Conservation (phyloP, 441 rosid species). For the Eugenia klotzschiana region DNA sequence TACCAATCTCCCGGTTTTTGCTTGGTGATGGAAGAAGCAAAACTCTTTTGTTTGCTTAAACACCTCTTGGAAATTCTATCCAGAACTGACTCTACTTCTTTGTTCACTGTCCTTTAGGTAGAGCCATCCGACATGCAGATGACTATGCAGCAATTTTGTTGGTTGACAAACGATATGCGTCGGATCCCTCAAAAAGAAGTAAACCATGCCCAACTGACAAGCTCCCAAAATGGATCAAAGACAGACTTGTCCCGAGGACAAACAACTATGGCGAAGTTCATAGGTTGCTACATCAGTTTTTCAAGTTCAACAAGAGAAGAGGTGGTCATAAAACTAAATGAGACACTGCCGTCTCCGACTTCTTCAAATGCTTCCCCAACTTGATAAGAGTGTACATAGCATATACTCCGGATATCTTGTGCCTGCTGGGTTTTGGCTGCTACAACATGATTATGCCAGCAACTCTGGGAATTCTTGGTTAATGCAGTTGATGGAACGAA, state of each 20-base stretch:
- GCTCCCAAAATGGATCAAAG: slow-evolving; percentile 84
- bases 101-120: slow-evolving; percentile 25
- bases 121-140: slow-evolving; percentile 78
- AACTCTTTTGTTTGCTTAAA: background rate
- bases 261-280: slow-evolving; percentile 78
- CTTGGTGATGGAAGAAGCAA: background rate
- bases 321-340: background rate
- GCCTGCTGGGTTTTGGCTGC: background rate
- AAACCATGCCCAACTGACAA: slow-evolving; percentile 50
- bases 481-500: background rate
- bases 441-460: background rate
- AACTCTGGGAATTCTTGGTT: background rate
- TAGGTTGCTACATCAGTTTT: slow-evolving; percentile 59
- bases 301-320: slow-evolving; percentile 45
- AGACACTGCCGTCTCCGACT: background rate
- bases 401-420: background rate
- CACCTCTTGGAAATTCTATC: background rate
- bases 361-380: background rate
- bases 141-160: slow-evolving; percentile 85
- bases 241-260: slow-evolving; percentile 41
- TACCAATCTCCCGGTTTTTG: background rate
- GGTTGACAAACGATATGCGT: slow-evolving; percentile 66
- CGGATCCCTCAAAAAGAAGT: slow-evolving; percentile 37
- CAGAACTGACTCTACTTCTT: background rate
- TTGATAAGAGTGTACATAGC: background rate